Evolutionary conservation across 2,329 filamentous ascomycete species (phyloP).

Genomic region (Dactylellina drechsleri): DNA sequence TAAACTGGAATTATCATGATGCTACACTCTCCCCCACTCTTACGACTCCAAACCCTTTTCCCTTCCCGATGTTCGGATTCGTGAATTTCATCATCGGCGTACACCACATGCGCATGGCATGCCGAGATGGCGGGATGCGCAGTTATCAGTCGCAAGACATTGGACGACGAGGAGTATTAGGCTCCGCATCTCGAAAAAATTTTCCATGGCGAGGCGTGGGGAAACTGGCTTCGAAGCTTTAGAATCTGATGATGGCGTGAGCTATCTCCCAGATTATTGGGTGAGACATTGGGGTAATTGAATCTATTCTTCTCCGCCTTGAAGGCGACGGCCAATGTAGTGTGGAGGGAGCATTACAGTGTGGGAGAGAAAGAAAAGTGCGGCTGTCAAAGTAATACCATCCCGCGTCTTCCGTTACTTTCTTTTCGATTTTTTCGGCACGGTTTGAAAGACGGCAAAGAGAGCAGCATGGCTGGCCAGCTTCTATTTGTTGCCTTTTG

Average conservation of each 20-base stretch:
- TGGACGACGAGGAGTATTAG: neutral
- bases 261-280: conserved; percentile 48
- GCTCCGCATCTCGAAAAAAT: conserved; percentile 35
- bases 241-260: conserved; percentile 53
- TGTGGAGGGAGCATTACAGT: conserved; percentile 18
- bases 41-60: neutral
- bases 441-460: conserved; percentile 42
- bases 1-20: neutral
- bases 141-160: conserved; percentile 37
- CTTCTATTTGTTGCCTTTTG: conserved; percentile 46
- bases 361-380: conserved; percentile 13
- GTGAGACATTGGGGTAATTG: conserved; percentile 39
- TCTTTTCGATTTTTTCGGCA: conserved; percentile 6
- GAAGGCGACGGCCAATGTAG: neutral
- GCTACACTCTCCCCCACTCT: conserved; percentile 28
- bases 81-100: conserved; percentile 21
- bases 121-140: conserved; percentile 28
- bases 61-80: conserved; percentile 7
- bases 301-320: too few relatives aligned
- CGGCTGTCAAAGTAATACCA: conserved; percentile 41
- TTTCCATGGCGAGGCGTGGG: conserved; percentile 25
- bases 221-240: conserved; percentile 12
- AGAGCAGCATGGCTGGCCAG: conserved; percentile 1
- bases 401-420: conserved; percentile 40
- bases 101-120: conserved; percentile 20